Conservation (phyloP, 2,329 filamentous ascomycete genomes). For the Decorospora gaudefroyi region DNA sequence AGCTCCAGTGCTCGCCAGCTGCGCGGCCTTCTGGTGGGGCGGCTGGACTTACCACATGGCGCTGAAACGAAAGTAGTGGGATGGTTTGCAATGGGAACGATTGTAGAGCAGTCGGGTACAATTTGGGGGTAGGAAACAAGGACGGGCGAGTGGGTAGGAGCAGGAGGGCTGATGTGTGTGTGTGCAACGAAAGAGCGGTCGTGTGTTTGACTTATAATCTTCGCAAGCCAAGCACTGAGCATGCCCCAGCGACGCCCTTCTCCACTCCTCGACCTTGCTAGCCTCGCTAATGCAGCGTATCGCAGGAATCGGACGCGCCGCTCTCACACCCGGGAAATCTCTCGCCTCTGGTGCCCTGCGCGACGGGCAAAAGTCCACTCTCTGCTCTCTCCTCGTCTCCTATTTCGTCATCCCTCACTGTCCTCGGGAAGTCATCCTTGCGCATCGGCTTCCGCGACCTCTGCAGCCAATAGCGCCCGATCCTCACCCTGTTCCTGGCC, state of each 20-base stretch:
- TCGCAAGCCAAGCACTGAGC: constrained; percentile 36
- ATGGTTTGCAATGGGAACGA: constrained; percentile 36
- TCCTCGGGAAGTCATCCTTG: constrained; percentile 15
- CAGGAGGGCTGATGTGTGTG: constrained; percentile 22
- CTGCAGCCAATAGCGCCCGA: constrained; percentile 28
- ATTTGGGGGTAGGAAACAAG: constrained; percentile 22
- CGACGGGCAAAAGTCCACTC: constrained; percentile 22
- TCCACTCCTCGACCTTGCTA: constrained; percentile 36
- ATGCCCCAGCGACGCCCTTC: constrained; percentile 32
- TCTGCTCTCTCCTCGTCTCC: constrained; percentile 19
- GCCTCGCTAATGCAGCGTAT: constrained; percentile 29
- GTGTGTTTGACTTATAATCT: constrained; percentile 46
- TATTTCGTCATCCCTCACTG: constrained; percentile 42
- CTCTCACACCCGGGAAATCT: constrained; percentile 31
- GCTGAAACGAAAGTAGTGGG: constrained; percentile 34
- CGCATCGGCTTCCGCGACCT: constrained; percentile 21
- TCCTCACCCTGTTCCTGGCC: constrained; percentile 38
- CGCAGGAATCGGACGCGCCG: constrained; percentile 34
- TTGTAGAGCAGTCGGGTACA: constrained; percentile 25
- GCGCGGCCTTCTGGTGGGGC: constrained; percentile 24
- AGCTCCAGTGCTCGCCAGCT: constrained; percentile 19
- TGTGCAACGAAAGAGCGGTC: constrained; percentile 44
- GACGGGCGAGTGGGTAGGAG: constrained; percentile 20
- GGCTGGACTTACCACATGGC: constrained; percentile 48
- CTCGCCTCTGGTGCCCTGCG: constrained; percentile 21